Percentiles rank a stretch among this genome's conserved stretches.
Conservation (phyloP, 1,284 basidiomycete genomes). For the Malassezia caprae region DNA sequence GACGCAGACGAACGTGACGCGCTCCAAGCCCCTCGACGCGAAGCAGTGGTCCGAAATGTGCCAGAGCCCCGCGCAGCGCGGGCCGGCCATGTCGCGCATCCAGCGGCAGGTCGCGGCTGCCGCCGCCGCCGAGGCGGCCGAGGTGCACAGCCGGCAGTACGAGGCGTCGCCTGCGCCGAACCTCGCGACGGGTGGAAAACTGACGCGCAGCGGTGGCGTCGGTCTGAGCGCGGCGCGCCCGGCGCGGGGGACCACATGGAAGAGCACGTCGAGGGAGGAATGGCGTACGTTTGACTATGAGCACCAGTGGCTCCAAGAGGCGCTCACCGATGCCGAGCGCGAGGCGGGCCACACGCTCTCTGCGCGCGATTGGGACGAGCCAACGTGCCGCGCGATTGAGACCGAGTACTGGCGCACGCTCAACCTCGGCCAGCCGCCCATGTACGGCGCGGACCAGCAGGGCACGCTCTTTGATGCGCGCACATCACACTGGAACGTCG, state of each 20-base stretch:
- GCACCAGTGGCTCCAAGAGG: constrained; percentile 36
- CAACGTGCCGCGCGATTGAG: constrained; percentile 71
- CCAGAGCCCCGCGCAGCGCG: constrained; percentile 25
- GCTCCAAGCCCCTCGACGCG: constrained; percentile 37
- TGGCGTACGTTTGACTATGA: constrained; percentile 41
- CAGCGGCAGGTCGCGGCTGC: constrained; percentile 36
- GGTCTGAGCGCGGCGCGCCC: background rate
- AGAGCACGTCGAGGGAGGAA: constrained; percentile 29
- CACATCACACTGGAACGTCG: constrained; percentile 84
- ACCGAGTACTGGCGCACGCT: constrained; percentile 84
- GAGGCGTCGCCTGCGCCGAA: background rate
- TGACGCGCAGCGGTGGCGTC: constrained; percentile 8
- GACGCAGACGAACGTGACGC: constrained; percentile 43
- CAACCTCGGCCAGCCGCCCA: constrained; percentile 75
- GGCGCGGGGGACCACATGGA: background rate
- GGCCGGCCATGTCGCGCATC: constrained; percentile 41
- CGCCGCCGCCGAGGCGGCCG: constrained; percentile 15
- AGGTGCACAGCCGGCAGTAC: constrained; percentile 14
- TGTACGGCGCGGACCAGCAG: constrained; percentile 91
- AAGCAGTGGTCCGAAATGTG: constrained; percentile 45
- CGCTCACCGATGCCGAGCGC: constrained; percentile 20
- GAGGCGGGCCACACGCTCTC: constrained; percentile 10
- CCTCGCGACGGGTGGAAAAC: constrained; percentile 12
- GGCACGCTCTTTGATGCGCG: constrained; percentile 75
- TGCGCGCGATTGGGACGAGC: constrained; percentile 28